phyloP scores from a whole-genome alignment of 106 monocot genomes.

The Dendrobium chrysotoxum region DNA sequence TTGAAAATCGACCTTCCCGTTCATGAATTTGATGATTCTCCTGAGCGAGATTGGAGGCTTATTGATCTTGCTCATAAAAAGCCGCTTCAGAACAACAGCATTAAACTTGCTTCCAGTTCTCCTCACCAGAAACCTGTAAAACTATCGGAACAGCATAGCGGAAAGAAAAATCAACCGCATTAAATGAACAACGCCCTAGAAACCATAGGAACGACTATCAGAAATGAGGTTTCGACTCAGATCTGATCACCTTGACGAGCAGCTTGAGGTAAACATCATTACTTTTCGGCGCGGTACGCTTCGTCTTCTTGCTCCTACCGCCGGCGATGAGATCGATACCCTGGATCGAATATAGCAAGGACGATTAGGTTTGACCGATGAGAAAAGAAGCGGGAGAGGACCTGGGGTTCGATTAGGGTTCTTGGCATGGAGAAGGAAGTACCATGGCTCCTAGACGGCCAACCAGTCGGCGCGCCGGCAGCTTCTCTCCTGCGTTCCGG shows the following conservation, averaged over 20 bases:
- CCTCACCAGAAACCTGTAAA: conserved; percentile 75
- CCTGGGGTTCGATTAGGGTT: no score
- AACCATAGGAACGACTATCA: neutral
- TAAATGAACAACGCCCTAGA: neutral
- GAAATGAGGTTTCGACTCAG: neutral
- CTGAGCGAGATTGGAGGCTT: conserved; percentile 68
- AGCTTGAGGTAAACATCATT: conserved; percentile 94
- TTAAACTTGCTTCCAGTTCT: conserved; percentile 80
- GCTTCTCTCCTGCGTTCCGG: no score
- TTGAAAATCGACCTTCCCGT: conserved; percentile 48
- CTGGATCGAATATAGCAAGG: conserved; percentile 9
- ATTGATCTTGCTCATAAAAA: conserved; percentile 89
- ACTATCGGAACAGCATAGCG: conserved; percentile 21
- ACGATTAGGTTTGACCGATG: no score
- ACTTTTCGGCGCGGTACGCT: conserved; percentile 76
- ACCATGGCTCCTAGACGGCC: no score
- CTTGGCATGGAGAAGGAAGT: no score
- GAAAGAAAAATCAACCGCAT: neutral
- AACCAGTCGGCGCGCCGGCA: no score
- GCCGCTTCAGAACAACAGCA: conserved; percentile 66
- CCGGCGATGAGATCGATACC: conserved; percentile 94
- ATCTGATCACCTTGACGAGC: conserved; percentile 66
- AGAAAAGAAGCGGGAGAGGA: no score
- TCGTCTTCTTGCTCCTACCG: conserved; percentile 83
- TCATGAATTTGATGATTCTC: conserved; percentile 58